Evolutionary conservation across 495 filamentous ascomycete genomes (phyloP).

Genomic region (Penicilliopsis zonata): DNA sequence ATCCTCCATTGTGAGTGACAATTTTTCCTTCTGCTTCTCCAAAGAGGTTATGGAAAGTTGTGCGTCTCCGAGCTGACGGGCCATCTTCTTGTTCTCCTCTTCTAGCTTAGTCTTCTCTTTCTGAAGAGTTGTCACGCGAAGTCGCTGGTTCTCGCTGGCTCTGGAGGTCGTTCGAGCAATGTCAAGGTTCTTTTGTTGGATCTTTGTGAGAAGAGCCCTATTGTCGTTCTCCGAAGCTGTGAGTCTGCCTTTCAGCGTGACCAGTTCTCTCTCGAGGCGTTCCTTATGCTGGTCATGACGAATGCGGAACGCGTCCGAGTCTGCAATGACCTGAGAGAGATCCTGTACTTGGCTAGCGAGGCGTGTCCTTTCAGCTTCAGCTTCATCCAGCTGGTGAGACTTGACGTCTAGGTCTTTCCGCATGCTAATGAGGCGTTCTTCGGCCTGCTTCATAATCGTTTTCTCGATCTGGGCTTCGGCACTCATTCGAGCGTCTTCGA

Average conservation of each 20-base stretch:
- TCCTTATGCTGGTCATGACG: conserved; percentile 90
- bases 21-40: conserved; percentile 94
- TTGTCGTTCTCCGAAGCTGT: conserved; percentile 96
- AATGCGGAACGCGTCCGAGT: conserved; percentile 76
- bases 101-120: conserved; percentile 77
- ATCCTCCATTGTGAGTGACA: conserved; percentile 80
- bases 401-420: conserved; percentile 68
- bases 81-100: conserved; percentile 68
- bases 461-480: conserved; percentile 74
- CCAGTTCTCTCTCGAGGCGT: conserved; percentile 81
- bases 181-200: conserved; percentile 96
- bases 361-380: conserved; percentile 62
- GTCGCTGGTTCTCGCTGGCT: conserved; percentile 72
- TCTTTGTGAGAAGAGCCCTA: conserved; percentile 84
- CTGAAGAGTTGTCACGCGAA: conserved; percentile 64
- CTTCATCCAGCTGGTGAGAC: conserved; percentile 54
- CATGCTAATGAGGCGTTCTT: conserved; percentile 69
- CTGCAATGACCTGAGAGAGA: conserved; percentile 68
- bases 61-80: conserved; percentile 76
- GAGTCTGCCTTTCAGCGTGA: conserved; percentile 81
- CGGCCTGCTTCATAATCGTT: conserved; percentile 61
- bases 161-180: conserved; percentile 83
- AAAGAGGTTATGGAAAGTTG: conserved; percentile 75
- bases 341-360: conserved; percentile 67
- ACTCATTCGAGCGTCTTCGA: conserved; percentile 73